These are phyloP conservation scores for Alliaria petiolata DNA, from an alignment of 345 rosid genomes.

Conservation along the genomic window DNA sequence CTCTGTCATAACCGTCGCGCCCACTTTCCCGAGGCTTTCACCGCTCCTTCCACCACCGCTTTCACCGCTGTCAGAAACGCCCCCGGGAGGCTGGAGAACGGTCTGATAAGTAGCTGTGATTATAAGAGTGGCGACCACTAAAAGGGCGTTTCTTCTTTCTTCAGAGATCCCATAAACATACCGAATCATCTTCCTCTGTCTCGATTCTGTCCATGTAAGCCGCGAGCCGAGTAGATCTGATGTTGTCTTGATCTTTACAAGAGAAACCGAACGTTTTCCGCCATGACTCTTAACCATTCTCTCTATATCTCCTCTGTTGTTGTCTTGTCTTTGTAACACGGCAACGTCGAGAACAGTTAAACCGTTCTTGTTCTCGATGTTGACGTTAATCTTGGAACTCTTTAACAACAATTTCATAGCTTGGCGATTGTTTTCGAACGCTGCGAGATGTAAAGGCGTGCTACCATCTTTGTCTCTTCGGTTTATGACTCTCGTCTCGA, in stretches of 20 bases:
- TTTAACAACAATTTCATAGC: conserved; percentile 14
- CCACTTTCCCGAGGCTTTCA: not conserved
- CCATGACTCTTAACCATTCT: not conserved
- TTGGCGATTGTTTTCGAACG: conserved; percentile 7
- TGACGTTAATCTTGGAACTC: not conserved
- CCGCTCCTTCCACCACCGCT: not conserved
- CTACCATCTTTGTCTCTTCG: conserved; percentile 23
- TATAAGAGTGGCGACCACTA: conserved; percentile 31
- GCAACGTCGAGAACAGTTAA: conserved; percentile 26
- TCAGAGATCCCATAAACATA: conserved; percentile 7
- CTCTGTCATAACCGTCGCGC: not conserved
- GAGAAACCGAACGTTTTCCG: not conserved
- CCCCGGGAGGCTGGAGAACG: conserved; percentile 30
- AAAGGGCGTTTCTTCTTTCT: conserved; percentile 21
- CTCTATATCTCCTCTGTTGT: conserved; percentile 5
- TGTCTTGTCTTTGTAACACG: not conserved
- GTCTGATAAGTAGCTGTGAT: conserved; percentile 36
- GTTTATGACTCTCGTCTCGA: conserved; percentile 16
- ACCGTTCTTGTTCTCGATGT: conserved; percentile 12
- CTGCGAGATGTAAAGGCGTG: conserved; percentile 31
- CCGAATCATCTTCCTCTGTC: not conserved
- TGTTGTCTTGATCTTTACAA: not conserved
- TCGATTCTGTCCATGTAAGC: not conserved
- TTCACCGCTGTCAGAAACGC: conserved; percentile 10
- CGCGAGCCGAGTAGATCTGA: not conserved